Evolutionary conservation across 768 basidiomycete genomes (phyloP).

Genomic region (Coprinopsis sp.): DNA sequence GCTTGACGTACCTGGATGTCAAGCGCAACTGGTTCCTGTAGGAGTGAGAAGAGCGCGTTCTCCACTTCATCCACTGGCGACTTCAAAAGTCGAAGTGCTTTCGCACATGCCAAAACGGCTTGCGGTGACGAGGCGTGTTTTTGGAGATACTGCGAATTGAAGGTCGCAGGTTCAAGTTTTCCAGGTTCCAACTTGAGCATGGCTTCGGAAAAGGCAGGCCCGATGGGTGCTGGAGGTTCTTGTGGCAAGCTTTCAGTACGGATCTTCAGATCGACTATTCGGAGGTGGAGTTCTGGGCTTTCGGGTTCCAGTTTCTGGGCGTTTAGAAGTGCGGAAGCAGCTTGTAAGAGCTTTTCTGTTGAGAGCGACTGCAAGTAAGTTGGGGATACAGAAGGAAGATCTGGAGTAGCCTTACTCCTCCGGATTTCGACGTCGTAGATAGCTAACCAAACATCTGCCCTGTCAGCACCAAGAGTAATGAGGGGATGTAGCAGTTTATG

Average conservation of each 20-base stretch:
- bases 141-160: constrained; percentile 76
- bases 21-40: constrained; percentile 39
- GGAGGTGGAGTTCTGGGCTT: constrained; percentile 66
- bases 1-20: constrained; percentile 41
- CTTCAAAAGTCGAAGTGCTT: constrained; percentile 44
- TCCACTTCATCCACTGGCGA: constrained; percentile 58
- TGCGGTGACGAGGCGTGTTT: constrained; percentile 43
- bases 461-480: constrained; percentile 41
- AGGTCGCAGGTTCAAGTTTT: constrained; percentile 55
- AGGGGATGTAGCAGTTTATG: constrained; percentile 66
- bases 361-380: constrained; percentile 1
- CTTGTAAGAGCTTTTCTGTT: constrained; percentile 78
- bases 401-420: constrained; percentile 52
- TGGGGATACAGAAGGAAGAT: neutral
- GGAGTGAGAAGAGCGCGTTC: constrained; percentile 44
- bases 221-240: constrained; percentile 41
- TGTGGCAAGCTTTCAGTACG: constrained; percentile 45
- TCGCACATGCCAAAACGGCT: constrained; percentile 62
- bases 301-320: constrained; percentile 51
- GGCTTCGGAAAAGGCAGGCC: constrained; percentile 43
- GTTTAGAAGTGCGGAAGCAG: constrained; percentile 57
- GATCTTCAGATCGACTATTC: constrained; percentile 60
- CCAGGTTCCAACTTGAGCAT: constrained; percentile 49
- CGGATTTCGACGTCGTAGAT: constrained; percentile 80
- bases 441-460: constrained; percentile 68